A percentile compares a stretch with the other conserved stretches of the same genome.
These are phyloP conservation scores for Calvatia gigantea DNA, from an alignment of 768 basidiomycete species.

Conservation along the genomic window DNA sequence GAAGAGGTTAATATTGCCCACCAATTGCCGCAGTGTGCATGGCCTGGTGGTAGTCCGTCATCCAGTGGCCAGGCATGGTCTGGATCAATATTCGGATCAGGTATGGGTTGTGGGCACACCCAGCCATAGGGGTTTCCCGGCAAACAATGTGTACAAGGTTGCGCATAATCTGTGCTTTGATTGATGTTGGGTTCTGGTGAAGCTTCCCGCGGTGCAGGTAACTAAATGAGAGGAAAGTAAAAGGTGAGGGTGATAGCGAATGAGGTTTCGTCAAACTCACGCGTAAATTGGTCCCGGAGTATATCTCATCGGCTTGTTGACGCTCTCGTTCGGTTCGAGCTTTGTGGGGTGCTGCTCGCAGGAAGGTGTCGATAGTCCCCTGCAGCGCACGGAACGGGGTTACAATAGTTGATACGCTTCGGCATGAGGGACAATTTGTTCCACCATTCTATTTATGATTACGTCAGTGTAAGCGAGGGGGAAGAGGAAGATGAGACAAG, in stretches of 20 bases:
- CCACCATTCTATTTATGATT: conserved; percentile 64
- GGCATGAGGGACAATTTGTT: conserved; percentile 80
- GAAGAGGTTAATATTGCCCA: conserved; percentile 25
- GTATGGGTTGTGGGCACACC: conserved; percentile 77
- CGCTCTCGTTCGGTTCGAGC: conserved; percentile 68
- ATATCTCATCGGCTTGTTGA: conserved; percentile 80
- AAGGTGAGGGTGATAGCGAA: not conserved
- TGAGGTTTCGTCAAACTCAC: conserved; percentile 38
- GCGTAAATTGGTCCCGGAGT: conserved; percentile 58
- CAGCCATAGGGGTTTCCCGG: conserved; percentile 73
- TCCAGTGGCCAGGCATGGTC: conserved; percentile 77
- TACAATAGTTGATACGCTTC: conserved; percentile 63
- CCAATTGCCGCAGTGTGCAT: conserved; percentile 82
- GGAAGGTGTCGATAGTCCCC: conserved; percentile 64
- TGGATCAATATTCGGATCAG: conserved; percentile 64
- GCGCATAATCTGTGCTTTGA: conserved; percentile 58
- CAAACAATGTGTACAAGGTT: conserved; percentile 78
- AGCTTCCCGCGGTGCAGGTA: conserved; percentile 70
- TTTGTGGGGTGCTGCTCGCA: conserved; percentile 68
- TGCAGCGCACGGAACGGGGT: conserved; percentile 73
- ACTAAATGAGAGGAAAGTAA: conserved; percentile 35
- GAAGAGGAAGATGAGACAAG: not conserved
- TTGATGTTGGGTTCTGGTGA: conserved; percentile 76
- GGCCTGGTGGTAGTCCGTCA: conserved; percentile 76
- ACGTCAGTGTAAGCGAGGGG: conserved; percentile 9